Evolutionary conservation across 1,139 yeast genomes (phyloP).

Genomic region (Tardiomyces depauwii): DNA sequence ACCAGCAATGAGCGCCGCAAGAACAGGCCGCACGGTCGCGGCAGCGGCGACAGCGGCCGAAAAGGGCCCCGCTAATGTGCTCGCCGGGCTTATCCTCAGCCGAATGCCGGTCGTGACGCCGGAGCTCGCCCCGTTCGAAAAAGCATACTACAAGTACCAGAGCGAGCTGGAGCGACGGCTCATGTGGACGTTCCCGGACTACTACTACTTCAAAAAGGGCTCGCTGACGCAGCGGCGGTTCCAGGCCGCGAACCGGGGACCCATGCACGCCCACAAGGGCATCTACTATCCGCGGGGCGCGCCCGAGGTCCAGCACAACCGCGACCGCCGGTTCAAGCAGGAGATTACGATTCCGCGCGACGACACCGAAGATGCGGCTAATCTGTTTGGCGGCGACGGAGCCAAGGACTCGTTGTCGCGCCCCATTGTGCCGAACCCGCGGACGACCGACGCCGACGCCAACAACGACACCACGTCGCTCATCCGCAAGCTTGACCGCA

Average conservation of each 20-base stretch:
- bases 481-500: constrained; percentile 69
- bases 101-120: constrained; percentile 79
- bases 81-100: constrained; percentile 48
- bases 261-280: constrained; percentile 60
- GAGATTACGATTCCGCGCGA: constrained; percentile 58
- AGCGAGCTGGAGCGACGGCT: constrained; percentile 76
- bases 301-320: constrained; percentile 77
- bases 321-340: constrained; percentile 82
- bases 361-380: background rate
- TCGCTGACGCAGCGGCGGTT: constrained; percentile 80
- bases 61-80: background rate
- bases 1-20: background rate
- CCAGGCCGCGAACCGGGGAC: constrained; percentile 63
- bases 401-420: constrained; percentile 42
- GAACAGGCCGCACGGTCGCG: background rate
- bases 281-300: constrained; percentile 72
- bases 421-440: constrained; percentile 58
- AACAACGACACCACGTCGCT: constrained; percentile 50
- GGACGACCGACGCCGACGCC: constrained; percentile 69
- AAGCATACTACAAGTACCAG: constrained; percentile 71
- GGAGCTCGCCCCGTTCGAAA: constrained; percentile 61
- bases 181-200: constrained; percentile 96
- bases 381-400: constrained; percentile 26
- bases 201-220: constrained; percentile 85
- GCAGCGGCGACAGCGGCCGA: background rate